Percentiles rank a stretch among this genome's conserved stretches.
Conservation (phyloP, 2,329 filamentous ascomycete genomes). For the Penicillium brasilianum region DNA sequence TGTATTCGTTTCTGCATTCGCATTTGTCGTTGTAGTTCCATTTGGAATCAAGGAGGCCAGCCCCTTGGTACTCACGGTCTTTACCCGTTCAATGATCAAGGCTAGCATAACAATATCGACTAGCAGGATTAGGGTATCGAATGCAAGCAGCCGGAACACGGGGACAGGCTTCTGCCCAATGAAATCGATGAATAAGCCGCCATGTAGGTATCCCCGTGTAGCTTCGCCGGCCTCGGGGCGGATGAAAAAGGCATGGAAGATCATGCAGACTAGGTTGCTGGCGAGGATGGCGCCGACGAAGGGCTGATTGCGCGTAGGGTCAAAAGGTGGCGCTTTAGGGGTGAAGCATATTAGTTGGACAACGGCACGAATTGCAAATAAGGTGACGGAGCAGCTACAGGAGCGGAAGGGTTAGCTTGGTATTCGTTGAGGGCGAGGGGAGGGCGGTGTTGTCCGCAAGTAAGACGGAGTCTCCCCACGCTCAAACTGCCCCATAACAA, state of each 20-base stretch:
- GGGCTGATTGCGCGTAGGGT: conserved; percentile 57
- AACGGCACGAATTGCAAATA: conserved; percentile 60
- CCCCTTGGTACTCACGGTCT: conserved; percentile 43
- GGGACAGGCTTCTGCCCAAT: conserved; percentile 65
- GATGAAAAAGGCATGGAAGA: conserved; percentile 61
- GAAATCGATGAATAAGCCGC: conserved; percentile 68
- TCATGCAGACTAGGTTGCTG: conserved; percentile 61
- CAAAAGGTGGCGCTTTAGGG: conserved; percentile 60
- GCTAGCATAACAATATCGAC: conserved; percentile 64
- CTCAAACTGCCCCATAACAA: background rate
- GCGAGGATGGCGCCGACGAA: conserved; percentile 60
- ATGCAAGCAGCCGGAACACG: conserved; percentile 55
- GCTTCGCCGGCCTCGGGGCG: conserved; percentile 59
- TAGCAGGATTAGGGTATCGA: conserved; percentile 60
- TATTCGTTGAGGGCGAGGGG: background rate
- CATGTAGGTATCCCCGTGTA: conserved; percentile 62
- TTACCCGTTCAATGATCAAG: conserved; percentile 58
- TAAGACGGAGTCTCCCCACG: background rate
- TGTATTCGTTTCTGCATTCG: conserved; percentile 25
- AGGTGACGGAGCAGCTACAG: conserved; percentile 62
- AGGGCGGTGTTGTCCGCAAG: background rate
- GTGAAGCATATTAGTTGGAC: conserved; percentile 65
- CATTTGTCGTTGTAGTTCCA: conserved; percentile 6
- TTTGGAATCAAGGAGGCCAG: conserved; percentile 8
- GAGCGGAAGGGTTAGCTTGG: background rate